A percentile compares a stretch with the other conserved stretches of the same genome.
Conservation (phyloP, 2,329 filamentous ascomycete species). For the Aspergillus pseudotamarii region DNA sequence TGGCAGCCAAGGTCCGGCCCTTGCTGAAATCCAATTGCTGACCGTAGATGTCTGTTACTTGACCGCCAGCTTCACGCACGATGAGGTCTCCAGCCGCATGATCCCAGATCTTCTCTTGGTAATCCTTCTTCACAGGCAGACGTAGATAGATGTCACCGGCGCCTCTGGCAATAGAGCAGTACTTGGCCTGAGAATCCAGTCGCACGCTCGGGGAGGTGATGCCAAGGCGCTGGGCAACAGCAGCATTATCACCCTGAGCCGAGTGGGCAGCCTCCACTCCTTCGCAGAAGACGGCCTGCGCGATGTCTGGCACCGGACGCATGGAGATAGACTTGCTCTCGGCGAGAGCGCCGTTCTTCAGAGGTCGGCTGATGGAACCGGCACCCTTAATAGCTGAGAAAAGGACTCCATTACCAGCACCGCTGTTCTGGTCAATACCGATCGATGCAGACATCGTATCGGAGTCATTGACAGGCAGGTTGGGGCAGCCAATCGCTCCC, state of each 20-base stretch:
- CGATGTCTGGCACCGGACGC: conserved; percentile 73
- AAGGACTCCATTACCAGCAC: conserved; percentile 78
- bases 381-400: conserved; percentile 81
- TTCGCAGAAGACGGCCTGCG: conserved; percentile 90
- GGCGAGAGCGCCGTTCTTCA: conserved; percentile 56
- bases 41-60: conserved; percentile 87
- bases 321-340: conserved; percentile 71
- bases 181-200: conserved; percentile 98
- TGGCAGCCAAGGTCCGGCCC: conserved; percentile 81
- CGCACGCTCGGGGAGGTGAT: conserved; percentile 88
- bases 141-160: conserved; percentile 94
- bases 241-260: conserved; percentile 81
- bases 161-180: conserved; percentile 90
- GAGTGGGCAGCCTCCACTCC: conserved; percentile 93
- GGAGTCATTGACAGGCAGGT: conserved; percentile 84
- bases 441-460: conserved; percentile 71
- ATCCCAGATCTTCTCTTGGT: conserved; percentile 99
- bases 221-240: conserved; percentile 80
- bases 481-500: conserved; percentile 92
- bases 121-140: conserved; percentile 79
- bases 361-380: conserved; percentile 77
- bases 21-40: conserved; percentile 82
- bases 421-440: conserved; percentile 72
- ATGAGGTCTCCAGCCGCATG: conserved; percentile 95
- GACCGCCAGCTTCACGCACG: conserved; percentile 88